Percentiles rank a stretch among this genome's conserved stretches.
Conservation (phyloP, 805 yeast species). For the Metschnikowia amazonensis region DNA sequence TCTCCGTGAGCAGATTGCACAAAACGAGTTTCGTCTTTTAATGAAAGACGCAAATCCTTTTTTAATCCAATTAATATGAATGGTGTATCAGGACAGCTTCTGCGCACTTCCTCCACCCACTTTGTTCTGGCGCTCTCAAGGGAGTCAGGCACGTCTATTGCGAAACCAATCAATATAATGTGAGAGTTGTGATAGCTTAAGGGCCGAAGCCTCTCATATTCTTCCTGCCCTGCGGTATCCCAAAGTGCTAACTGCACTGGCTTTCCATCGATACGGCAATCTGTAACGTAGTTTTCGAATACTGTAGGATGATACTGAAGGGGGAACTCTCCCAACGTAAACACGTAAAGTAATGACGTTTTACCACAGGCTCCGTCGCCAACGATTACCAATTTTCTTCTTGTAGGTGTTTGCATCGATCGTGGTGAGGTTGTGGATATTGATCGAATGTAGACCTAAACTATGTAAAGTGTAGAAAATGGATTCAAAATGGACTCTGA, state of each 20-base stretch:
- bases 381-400: constrained; percentile 77
- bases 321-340: constrained; percentile 90
- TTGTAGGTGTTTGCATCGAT: constrained; percentile 22
- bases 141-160: constrained; percentile 81
- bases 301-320: constrained; percentile 92
- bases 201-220: constrained; percentile 85
- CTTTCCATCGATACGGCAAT: constrained; percentile 90
- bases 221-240: constrained; percentile 98
- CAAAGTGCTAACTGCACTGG: constrained; percentile 84
- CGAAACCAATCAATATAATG: constrained; percentile 80
- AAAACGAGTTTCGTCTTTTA: constrained; percentile 36
- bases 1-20: constrained; percentile 62
- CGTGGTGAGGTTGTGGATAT: not conserved
- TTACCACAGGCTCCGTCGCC: constrained; percentile 97
- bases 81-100: constrained; percentile 79
- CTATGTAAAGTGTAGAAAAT: not conserved
- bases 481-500: not conserved
- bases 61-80: constrained; percentile 78
- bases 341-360: constrained; percentile 84
- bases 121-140: constrained; percentile 75
- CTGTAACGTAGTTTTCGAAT: constrained; percentile 90
- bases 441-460: not conserved
- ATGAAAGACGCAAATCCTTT: constrained; percentile 63
- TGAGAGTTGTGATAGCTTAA: constrained; percentile 85
- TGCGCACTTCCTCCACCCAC: constrained; percentile 82